These are phyloP conservation scores for Fraxinus baroniana DNA, from an alignment of 305 asterid genomes.

Conservation along the genomic window DNA sequence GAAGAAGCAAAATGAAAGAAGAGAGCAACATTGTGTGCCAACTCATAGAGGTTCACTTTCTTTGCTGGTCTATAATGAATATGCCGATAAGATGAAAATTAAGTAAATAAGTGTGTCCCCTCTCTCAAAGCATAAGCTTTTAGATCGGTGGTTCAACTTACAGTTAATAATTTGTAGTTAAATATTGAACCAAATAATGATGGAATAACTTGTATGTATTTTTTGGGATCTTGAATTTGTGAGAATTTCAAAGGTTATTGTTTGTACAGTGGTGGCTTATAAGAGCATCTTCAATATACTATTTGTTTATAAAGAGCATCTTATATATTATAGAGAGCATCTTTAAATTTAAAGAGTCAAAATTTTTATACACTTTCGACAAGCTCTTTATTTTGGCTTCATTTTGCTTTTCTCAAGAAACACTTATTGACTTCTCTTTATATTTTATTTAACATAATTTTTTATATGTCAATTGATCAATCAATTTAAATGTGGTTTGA, in stretches of 20 bases:
- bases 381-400: not conserved
- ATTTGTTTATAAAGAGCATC: no score
- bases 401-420: not conserved
- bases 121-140: not conserved
- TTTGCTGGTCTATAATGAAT: not conserved
- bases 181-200: not conserved
- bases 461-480: not conserved
- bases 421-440: not conserved
- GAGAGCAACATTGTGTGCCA: not conserved
- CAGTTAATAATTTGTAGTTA: not conserved
- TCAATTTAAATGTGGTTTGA: not conserved
- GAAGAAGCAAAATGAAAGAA: not conserved
- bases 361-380: not conserved
- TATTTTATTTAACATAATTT: no score
- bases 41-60: not conserved
- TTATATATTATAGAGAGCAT: no score
- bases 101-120: not conserved
- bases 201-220: not conserved
- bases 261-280: not conserved
- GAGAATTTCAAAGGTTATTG: not conserved
- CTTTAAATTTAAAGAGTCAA: not conserved
- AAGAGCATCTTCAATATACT: not conserved
- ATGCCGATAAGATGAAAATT: not conserved
- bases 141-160: not conserved
- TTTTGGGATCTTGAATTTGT: conserved; percentile 4